phyloP scores from a whole-genome alignment of 2,329 filamentous ascomycete genomes.

The Talaromyces piceae region DNA sequence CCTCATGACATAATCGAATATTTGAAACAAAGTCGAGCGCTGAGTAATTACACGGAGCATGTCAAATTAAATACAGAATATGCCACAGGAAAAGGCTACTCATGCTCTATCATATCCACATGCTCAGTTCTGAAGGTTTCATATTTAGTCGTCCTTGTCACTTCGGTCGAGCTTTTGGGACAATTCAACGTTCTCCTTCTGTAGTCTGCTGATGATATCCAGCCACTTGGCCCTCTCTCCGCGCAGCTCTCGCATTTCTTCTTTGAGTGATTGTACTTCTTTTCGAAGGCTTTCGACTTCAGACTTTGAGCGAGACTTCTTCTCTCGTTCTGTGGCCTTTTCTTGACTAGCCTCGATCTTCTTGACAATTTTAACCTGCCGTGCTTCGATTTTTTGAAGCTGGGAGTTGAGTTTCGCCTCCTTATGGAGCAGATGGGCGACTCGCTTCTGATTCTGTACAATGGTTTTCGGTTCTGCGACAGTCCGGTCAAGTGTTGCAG shows the following conservation, averaged over 20 bases:
- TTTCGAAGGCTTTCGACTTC: slow-evolving; percentile 42
- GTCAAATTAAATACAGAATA: too few species aligned
- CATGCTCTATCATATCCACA: neutral
- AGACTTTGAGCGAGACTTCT: slow-evolving; percentile 34
- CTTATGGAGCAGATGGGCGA: slow-evolving; percentile 22
- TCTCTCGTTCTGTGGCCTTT: slow-evolving; percentile 36
- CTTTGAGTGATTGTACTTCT: slow-evolving; percentile 39
- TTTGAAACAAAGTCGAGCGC: neutral
- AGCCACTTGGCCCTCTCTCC: slow-evolving; percentile 45
- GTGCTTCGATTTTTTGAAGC: slow-evolving; percentile 36
- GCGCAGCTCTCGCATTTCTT: slow-evolving; percentile 42
- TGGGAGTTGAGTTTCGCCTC: slow-evolving; percentile 32
- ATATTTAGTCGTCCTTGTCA: neutral
- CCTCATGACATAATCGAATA: neutral
- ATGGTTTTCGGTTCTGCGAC: neutral
- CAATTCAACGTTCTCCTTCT: slow-evolving; percentile 36
- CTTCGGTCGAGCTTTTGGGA: neutral
- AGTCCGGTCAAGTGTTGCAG: slow-evolving; percentile 1
- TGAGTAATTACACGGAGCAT: neutral
- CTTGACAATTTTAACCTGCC: slow-evolving; percentile 32
- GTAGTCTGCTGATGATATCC: slow-evolving; percentile 47
- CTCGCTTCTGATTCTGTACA: slow-evolving; percentile 22
- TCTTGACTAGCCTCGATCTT: slow-evolving; percentile 33
- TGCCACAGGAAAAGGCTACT: too few species aligned
- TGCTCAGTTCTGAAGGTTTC: neutral